Evolutionary conservation across 1,284 basidiomycete species (phyloP).

Genomic region (Vanrija sp.): DNA sequence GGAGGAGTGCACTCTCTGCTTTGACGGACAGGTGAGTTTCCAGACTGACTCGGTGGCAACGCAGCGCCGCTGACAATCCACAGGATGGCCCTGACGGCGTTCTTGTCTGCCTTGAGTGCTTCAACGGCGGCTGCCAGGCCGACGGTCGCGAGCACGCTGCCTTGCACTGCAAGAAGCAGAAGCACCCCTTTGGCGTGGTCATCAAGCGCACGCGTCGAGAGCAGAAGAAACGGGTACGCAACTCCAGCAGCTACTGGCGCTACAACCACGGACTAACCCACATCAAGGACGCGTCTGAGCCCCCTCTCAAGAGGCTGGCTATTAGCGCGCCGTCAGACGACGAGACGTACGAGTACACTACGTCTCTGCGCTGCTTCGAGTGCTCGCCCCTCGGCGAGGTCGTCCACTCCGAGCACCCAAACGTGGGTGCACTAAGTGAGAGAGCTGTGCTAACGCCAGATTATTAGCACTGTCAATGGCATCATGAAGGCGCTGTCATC

Average conservation of each 20-base stretch:
- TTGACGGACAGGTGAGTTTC: slow-evolving; percentile 74
- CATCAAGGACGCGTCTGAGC: slow-evolving; percentile 60
- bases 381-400: slow-evolving; percentile 58
- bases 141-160: slow-evolving; percentile 63
- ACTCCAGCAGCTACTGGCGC: background rate
- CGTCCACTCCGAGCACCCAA: slow-evolving; percentile 53
- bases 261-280: background rate
- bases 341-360: slow-evolving; percentile 74
- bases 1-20: slow-evolving; percentile 73
- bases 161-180: slow-evolving; percentile 65
- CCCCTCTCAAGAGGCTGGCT: slow-evolving; percentile 84
- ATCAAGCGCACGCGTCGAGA: slow-evolving; percentile 71
- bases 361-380: slow-evolving; percentile 70
- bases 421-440: slow-evolving; percentile 23
- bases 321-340: slow-evolving; percentile 81
- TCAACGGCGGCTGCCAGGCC: slow-evolving; percentile 79
- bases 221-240: slow-evolving; percentile 62
- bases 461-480: slow-evolving; percentile 61
- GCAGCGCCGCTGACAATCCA: background rate
- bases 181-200: slow-evolving; percentile 76
- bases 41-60: background rate
- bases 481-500: slow-evolving; percentile 82
- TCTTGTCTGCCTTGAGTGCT: slow-evolving; percentile 87
- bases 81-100: slow-evolving; percentile 73
- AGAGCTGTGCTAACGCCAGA: slow-evolving; percentile 41